phyloP scores from a whole-genome alignment of 768 basidiomycete genomes.

The Tephrocybe sp. region DNA sequence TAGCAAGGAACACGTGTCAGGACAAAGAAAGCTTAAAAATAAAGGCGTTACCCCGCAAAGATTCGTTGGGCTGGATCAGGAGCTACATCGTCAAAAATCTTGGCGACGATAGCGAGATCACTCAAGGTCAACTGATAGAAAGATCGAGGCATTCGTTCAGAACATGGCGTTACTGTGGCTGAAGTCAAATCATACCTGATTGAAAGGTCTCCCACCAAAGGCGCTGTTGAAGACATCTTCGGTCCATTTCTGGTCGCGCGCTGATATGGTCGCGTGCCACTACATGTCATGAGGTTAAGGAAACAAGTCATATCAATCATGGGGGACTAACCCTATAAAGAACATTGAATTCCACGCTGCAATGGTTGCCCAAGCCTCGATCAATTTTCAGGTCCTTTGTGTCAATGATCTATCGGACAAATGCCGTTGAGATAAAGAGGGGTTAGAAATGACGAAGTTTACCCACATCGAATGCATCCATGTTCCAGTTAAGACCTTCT shows the following conservation, averaged over 20 bases:
- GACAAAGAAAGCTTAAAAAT: not conserved
- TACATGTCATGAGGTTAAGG: slow-evolving; percentile 9
- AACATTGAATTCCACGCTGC: slow-evolving; percentile 64
- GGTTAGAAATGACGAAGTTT: not conserved
- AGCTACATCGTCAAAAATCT: slow-evolving; percentile 13
- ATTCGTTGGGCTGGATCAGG: slow-evolving; percentile 34
- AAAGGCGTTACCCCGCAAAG: slow-evolving; percentile 30
- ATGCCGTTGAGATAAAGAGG: not conserved
- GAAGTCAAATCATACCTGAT: slow-evolving; percentile 20
- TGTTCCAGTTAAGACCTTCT: slow-evolving; percentile 51
- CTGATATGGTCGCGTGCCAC: slow-evolving; percentile 60
- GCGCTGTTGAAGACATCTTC: slow-evolving; percentile 39
- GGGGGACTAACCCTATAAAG: slow-evolving; percentile 33
- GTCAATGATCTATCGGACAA: slow-evolving; percentile 29
- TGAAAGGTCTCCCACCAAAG: slow-evolving; percentile 35
- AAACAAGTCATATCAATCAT: not conserved
- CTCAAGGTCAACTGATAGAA: slow-evolving; percentile 15
- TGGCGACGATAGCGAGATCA: slow-evolving; percentile 20
- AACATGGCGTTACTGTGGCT: not conserved
- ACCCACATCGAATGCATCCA: slow-evolving; percentile 44
- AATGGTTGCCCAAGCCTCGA: slow-evolving; percentile 61
- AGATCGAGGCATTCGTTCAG: not conserved
- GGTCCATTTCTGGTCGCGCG: slow-evolving; percentile 49
- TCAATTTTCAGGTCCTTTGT: slow-evolving; percentile 27
- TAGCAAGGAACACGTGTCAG: not conserved